Evolutionary conservation across 2,329 filamentous ascomycete genomes (phyloP).

Genomic region (Stagonosporopsis tanaceti): DNA sequence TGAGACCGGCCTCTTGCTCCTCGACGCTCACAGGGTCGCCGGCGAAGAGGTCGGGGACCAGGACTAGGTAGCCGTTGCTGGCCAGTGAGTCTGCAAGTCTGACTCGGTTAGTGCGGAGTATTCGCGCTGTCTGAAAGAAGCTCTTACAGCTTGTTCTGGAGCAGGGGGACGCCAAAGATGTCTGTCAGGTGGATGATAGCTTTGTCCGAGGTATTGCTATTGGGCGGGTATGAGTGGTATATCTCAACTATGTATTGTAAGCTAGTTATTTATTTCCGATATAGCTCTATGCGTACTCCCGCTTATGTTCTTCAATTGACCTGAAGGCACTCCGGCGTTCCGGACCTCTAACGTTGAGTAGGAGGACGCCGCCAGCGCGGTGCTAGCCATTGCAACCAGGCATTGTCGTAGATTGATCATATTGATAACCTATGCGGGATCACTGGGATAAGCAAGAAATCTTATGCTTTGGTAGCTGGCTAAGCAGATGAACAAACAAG

Average conservation of each 20-base stretch:
- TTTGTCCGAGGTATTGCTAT: slow-evolving; percentile 25
- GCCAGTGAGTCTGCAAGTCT: slow-evolving; percentile 47
- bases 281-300: slow-evolving; percentile 27
- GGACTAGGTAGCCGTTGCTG: slow-evolving; percentile 43
- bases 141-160: slow-evolving; percentile 43
- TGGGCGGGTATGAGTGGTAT: slow-evolving; percentile 32
- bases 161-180: slow-evolving; percentile 44
- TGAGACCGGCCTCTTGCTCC: slow-evolving; percentile 73
- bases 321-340: slow-evolving; percentile 25
- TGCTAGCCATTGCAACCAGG: slow-evolving; percentile 4
- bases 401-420: slow-evolving; percentile 13
- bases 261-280: not conserved
- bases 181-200: slow-evolving; percentile 49
- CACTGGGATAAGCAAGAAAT: not conserved
- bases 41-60: slow-evolving; percentile 47
- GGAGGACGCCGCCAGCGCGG: slow-evolving; percentile 15
- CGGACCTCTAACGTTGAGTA: slow-evolving; percentile 21
- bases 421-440: not conserved
- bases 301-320: slow-evolving; percentile 33
- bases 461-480: not conserved
- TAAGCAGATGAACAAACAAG: not conserved
- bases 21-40: slow-evolving; percentile 43
- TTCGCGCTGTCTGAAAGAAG: not conserved
- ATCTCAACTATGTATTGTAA: slow-evolving; percentile 22
- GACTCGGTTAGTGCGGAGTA: not conserved